phyloP scores from a whole-genome alignment of 1,139 yeast genomes.

The Petasospora fabianii region DNA sequence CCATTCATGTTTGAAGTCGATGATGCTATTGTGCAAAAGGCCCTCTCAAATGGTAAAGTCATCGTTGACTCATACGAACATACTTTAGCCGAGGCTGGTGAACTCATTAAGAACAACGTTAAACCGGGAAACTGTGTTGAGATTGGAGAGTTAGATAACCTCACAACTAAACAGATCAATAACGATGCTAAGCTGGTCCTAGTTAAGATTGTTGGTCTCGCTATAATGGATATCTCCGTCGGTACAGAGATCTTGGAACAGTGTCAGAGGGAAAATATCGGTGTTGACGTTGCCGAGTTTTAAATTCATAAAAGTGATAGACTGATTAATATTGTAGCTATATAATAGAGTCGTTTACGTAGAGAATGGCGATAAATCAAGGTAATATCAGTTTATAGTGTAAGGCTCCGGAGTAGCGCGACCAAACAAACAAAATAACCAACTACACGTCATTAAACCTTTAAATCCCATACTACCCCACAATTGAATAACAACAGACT shows the following conservation, averaged over 20 bases:
- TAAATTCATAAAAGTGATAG: slow-evolving; percentile 3
- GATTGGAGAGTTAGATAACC: slow-evolving; percentile 35
- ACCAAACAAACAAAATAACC: too few species aligned
- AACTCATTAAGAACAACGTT: slow-evolving; percentile 46
- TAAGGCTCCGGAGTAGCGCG: too few species aligned
- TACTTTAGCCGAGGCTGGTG: slow-evolving; percentile 62
- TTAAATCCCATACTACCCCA: too few species aligned
- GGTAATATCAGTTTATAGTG: too few species aligned
- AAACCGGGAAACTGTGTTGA: slow-evolving; percentile 39
- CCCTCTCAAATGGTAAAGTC: slow-evolving; percentile 34
- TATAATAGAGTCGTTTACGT: too few species aligned
- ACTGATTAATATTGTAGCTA: too few species aligned
- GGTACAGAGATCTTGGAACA: slow-evolving; percentile 32
- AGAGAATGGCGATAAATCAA: too few species aligned
- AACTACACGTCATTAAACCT: too few species aligned
- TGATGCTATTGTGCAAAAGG: slow-evolving; percentile 35
- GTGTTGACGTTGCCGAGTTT: slow-evolving; percentile 28
- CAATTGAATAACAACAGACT: too few species aligned
- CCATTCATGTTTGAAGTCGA: slow-evolving; percentile 69
- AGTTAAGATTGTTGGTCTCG: slow-evolving; percentile 55
- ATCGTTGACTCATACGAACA: slow-evolving; percentile 61
- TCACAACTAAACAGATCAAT: slow-evolving; percentile 14
- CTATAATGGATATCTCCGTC: slow-evolving; percentile 57
- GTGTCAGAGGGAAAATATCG: slow-evolving; percentile 27
- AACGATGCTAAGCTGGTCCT: slow-evolving; percentile 34